Conservation (phyloP, 2,329 filamentous ascomycete species). For the Neofusicoccum cordaticola region DNA sequence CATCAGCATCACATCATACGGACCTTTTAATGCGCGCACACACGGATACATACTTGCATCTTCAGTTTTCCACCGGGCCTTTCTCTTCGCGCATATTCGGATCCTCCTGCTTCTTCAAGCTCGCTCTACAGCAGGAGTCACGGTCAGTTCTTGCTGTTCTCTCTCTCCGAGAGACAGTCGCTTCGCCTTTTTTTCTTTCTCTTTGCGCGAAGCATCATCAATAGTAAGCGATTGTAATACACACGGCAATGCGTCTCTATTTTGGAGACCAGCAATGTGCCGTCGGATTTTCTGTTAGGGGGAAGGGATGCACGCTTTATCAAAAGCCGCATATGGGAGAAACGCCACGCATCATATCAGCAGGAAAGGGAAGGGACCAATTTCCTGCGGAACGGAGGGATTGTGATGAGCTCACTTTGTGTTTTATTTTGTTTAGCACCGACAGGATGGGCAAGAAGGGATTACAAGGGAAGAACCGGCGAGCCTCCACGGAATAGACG, state of each 20-base stretch:
- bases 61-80: slow-evolving; percentile 7
- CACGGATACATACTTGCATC: slow-evolving; percentile 6
- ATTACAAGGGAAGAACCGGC: no score
- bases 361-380: no score
- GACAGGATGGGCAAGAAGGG: no score
- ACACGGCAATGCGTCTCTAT: neutral
- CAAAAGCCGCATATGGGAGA: no score
- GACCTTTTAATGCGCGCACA: slow-evolving; percentile 10
- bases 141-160: neutral
- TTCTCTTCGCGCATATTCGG: neutral
- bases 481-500: no score
- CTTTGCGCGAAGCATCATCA: neutral
- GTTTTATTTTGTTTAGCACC: no score
- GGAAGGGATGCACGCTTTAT: no score
- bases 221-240: slow-evolving; percentile 9
- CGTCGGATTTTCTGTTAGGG: no score
- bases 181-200: neutral
- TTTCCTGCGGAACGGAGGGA: no score
- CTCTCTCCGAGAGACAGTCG: neutral
- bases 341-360: no score
- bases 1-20: slow-evolving; percentile 2
- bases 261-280: no score
- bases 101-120: neutral
- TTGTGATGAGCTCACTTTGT: no score
- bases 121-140: neutral